Base-by-base conservation (phyloP, 768 basidiomycete species). In the Tulasnella sp. region DNA sequence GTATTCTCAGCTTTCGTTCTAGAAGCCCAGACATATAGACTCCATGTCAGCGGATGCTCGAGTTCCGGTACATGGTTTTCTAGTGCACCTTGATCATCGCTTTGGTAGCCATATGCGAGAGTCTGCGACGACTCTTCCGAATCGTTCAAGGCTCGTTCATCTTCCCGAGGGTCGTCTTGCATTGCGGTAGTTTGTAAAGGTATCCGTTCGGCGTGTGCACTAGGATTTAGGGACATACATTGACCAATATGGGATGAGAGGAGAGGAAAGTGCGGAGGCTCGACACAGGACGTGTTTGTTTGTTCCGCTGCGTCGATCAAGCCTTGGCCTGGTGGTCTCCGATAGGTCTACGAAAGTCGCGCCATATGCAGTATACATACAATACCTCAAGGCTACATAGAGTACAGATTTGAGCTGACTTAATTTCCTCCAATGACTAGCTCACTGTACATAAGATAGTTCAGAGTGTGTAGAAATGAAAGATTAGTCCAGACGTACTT, bases 401-500 rank as follows among this genome's bases (percentile, higher is more conserved):
- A 29, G 9, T 59, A 59, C 52, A 59, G 4, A n/a, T 11, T 8
- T 17, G 29, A 22, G 29, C n/a, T 59, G 29, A 59, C 1, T 59
- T 59, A 59, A 59, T 29, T 59, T 11, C n/a, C 29, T 29, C 52
- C 52, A 29, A 29, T 29, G 52, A 29, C 8, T 59, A 59, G 22
- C 22, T 59, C 52, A 59, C 52, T 59, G 14, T 12, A 29, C 11
- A n/a, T 26, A n/a, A n/a, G n/a, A 29, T 11, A 2, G 26, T 59
- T 59, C 22, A 11, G 22, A 8, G 19, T 22, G 26, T 17, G 29
- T 11, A 22, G 9, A 29, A n/a, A 26, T 17, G 11, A 59, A 11
- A 59, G 52, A 19, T n/a, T 3, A 59, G 52, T 5, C 17, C 7
- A 1, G 52, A n/a, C 90, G 67, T 74, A 95, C 94, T 83, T 84